Conservation (phyloP, 1,284 basidiomycete species). For the Tausonia pullulans region DNA sequence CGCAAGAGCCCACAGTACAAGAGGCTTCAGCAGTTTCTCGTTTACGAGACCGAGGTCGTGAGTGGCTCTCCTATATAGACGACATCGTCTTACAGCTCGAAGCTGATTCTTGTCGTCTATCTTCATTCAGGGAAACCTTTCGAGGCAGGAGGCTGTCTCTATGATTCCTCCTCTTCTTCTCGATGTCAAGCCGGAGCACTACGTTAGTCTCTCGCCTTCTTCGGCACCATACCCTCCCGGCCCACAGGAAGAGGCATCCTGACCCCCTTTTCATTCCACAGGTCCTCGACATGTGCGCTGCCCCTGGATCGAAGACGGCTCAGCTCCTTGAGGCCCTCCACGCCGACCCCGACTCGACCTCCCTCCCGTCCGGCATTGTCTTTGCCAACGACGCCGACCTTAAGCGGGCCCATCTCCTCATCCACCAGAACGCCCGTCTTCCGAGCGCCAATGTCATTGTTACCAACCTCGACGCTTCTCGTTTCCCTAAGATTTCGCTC, state of each 20-base stretch:
- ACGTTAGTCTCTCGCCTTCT: constrained; percentile 36
- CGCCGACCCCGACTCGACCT: constrained; percentile 48
- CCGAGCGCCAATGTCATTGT: constrained; percentile 88
- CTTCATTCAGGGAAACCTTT: constrained; percentile 69
- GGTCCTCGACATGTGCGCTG: constrained; percentile 99
- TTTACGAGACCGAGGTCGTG: constrained; percentile 95
- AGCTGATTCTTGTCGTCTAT: too few species aligned
- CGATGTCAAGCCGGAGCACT: constrained; percentile 84
- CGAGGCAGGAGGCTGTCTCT: constrained; percentile 93
- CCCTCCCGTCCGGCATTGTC: constrained; percentile 58
- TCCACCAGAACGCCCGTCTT: constrained; percentile 91
- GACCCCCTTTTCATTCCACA: constrained; percentile 34
- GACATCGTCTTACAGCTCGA: background rate
- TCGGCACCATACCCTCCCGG: too few species aligned
- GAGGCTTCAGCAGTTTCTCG: constrained; percentile 78
- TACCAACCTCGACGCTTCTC: constrained; percentile 82
- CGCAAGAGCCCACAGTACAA: constrained; percentile 90
- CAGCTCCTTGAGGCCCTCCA: constrained; percentile 85
- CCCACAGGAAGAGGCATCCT: background rate
- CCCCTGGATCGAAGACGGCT: constrained; percentile 94
- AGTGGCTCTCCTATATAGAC: constrained; percentile 26
- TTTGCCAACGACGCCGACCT: constrained; percentile 51
- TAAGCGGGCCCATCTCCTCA: constrained; percentile 91
- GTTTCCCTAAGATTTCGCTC: constrained; percentile 17
- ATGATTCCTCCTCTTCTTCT: constrained; percentile 96